phyloP scores from a whole-genome alignment of 495 filamentous ascomycete species.

The Penicillium paxilli region DNA sequence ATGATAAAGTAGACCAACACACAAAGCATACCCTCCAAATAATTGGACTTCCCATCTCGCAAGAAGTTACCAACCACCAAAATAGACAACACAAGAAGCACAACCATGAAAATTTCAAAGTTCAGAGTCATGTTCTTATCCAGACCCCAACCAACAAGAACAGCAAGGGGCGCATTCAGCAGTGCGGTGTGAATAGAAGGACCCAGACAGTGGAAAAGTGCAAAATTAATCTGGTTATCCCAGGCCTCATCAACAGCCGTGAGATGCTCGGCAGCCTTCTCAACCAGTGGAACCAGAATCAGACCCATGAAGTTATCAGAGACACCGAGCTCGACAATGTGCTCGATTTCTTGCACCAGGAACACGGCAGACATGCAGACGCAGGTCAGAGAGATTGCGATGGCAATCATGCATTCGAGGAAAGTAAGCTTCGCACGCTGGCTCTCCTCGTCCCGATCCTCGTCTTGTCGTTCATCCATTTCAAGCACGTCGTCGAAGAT shows the following conservation, averaged over 20 bases:
- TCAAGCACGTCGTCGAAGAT: slow-evolving; percentile 74
- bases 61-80: slow-evolving; percentile 83
- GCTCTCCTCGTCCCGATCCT: slow-evolving; percentile 64
- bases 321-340: slow-evolving; percentile 66
- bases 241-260: slow-evolving; percentile 91
- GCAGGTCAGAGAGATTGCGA: slow-evolving; percentile 65
- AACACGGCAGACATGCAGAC: slow-evolving; percentile 82
- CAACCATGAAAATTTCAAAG: slow-evolving; percentile 89
- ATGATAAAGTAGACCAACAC: slow-evolving; percentile 60
- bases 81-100: slow-evolving; percentile 81
- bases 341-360: slow-evolving; percentile 77
- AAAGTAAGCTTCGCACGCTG: slow-evolving; percentile 73
- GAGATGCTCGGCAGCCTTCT: slow-evolving; percentile 89
- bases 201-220: slow-evolving; percentile 84
- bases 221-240: slow-evolving; percentile 71
- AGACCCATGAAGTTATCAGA: slow-evolving; percentile 80
- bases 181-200: slow-evolving; percentile 88
- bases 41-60: slow-evolving; percentile 77
- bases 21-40: slow-evolving; percentile 75
- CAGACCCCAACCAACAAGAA: slow-evolving; percentile 85
- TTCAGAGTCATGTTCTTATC: slow-evolving; percentile 70
- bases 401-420: slow-evolving; percentile 68
- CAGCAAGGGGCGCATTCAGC: slow-evolving; percentile 80
- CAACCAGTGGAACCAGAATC: slow-evolving; percentile 74
- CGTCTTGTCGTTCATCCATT: slow-evolving; percentile 68